phyloP scores from a whole-genome alignment of 495 filamentous ascomycete genomes.

The Aspergillus cristatus region DNA sequence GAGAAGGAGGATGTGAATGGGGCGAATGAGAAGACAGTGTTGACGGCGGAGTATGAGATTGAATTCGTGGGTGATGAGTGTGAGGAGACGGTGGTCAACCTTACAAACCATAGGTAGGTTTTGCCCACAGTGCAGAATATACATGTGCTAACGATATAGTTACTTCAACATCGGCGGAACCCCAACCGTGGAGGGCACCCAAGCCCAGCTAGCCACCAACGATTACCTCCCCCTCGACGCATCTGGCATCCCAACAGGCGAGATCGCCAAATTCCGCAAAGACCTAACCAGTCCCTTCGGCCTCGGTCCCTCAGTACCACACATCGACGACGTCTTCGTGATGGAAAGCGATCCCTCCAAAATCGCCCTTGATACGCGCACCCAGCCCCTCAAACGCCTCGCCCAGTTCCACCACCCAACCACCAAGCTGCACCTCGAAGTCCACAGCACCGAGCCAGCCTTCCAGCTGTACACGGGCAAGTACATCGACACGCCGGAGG shows the following conservation, averaged over 20 bases:
- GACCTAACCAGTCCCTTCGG: constrained; percentile 53
- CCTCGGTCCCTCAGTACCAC: constrained; percentile 55
- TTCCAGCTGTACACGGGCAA: constrained; percentile 96
- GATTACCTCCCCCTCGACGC: constrained; percentile 66
- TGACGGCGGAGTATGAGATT: constrained; percentile 84
- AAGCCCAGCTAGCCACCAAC: constrained; percentile 59
- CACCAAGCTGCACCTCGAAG: constrained; percentile 69
- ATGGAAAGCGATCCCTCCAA: constrained; percentile 51
- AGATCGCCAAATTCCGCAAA: constrained; percentile 41
- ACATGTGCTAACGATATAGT: constrained; percentile 33
- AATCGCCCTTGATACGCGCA: constrained; percentile 71
- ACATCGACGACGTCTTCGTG: constrained; percentile 88
- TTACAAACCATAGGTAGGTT: constrained; percentile 91
- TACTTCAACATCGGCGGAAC: constrained; percentile 79
- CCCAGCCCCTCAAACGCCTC: constrained; percentile 49
- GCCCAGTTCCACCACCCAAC: constrained; percentile 61
- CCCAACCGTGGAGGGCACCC: constrained; percentile 65
- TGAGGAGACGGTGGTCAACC: constrained; percentile 78
- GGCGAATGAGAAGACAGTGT: constrained; percentile 43
- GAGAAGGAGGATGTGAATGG: constrained; percentile 51
- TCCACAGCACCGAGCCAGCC: constrained; percentile 82
- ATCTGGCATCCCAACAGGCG: constrained; percentile 52
- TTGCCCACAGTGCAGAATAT: background rate
- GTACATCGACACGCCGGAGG: constrained; percentile 65
- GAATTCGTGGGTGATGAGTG: constrained; percentile 65